A percentile compares a stretch with the other conserved stretches of the same genome.
Conservation (phyloP, 2,329 filamentous ascomycete species). For the Fusarium sp. region DNA sequence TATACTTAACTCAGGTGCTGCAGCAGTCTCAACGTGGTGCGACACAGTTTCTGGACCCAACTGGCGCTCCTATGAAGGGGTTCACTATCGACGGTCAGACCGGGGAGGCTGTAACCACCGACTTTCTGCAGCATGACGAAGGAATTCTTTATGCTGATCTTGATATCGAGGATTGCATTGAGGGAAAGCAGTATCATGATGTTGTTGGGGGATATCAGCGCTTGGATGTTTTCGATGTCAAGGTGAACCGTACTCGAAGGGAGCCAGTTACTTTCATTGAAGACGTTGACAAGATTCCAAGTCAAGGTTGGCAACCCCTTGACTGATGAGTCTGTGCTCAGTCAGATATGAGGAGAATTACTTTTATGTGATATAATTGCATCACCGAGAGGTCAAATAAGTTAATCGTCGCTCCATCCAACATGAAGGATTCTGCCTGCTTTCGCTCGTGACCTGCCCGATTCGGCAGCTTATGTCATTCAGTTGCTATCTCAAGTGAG, state of each 20-base stretch:
- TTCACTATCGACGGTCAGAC: constrained; percentile 47
- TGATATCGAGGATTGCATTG: constrained; percentile 58
- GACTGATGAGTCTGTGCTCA: neutral
- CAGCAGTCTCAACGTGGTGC: constrained; percentile 53
- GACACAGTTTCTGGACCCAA: constrained; percentile 62
- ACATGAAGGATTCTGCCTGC: neutral
- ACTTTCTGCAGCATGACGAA: constrained; percentile 56
- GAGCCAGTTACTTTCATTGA: constrained; percentile 45
- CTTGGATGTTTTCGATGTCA: constrained; percentile 62
- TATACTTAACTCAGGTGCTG: constrained; percentile 46
- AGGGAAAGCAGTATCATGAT: constrained; percentile 67
- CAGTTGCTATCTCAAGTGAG: neutral
- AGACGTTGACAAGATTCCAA: fast-evolving
- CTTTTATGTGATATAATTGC: no score
- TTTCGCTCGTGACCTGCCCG: neutral
- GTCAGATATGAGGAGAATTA: no score
- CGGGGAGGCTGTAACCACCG: constrained; percentile 33
- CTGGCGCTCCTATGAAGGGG: constrained; percentile 51
- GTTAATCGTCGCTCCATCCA: neutral
- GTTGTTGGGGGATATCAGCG: constrained; percentile 65
- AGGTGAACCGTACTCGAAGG: constrained; percentile 54
- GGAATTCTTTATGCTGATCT: constrained; percentile 62
- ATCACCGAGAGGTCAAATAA: neutral
- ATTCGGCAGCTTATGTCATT: neutral
- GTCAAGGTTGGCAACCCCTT: neutral